Base-by-base conservation (phyloP, 2,329 filamentous ascomycete genomes). In the Fusarium neocosmosporiellum region DNA sequence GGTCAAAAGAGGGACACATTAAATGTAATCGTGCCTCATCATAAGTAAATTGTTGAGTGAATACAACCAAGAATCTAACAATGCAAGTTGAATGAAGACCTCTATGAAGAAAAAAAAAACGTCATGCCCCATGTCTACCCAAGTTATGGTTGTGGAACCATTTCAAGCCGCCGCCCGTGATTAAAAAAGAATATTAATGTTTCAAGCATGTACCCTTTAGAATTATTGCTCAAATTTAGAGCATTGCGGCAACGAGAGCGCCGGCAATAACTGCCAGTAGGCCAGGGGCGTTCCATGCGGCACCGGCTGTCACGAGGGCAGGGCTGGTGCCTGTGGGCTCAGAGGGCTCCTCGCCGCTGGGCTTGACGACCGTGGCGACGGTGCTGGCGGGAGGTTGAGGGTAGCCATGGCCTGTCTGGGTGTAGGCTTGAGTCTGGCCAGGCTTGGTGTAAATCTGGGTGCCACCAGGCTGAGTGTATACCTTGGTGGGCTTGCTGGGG, bases 291-390 rank as follows among this genome's bases (percentile, higher is more conserved):
- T 72, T 67, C 71, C 71, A 74, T 5, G 57, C 60, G 4, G 59
- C 60, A 36, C 65, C 71, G 37, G 61, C 69, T 48, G 57, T 74
- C 41, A 74, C 63, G 5, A 63, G 39, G 1, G 39, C 62, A 4
- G 71, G 71, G 27, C 31, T 60, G 16, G 65, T 67, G 16, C 60
- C 59, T 14, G 65, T 63, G 18, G 71, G 71, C 71, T 60, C 67
- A 1, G 67, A 41, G 3, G 57, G 50, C 7, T 59, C 61, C 4
- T 33, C 59, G 39, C 63, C 64, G 1, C 57, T 70, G 18, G 71
- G 67, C 65, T 74, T 73, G 36, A 72, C 43, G 13, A 74, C 43
- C 0, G 71, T 74, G 1, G 71, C 65, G 39, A 72, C 70, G n/a
- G 66, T 71, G 48, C 50, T 63, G 37, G 48, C 37, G 54, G 55